Percentiles rank a stretch among this genome's conserved stretches.
These are phyloP conservation scores for Sphagnum tenellum DNA, from an alignment of 225 moss, liverwort and hornwort species.

Conservation along the genomic window DNA sequence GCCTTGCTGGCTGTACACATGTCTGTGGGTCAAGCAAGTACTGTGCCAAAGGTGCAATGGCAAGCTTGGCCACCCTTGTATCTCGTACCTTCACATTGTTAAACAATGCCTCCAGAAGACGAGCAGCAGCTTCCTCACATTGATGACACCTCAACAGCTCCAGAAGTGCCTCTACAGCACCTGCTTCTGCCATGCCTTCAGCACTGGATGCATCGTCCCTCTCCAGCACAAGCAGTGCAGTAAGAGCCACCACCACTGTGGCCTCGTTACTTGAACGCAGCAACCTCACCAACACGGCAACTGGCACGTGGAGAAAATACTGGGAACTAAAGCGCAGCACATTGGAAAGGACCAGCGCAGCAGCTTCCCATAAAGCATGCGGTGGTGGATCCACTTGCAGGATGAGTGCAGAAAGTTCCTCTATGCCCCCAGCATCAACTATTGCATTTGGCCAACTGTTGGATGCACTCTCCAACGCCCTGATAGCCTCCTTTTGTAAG, in stretches of 20 bases:
- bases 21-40: conserved; percentile 94
- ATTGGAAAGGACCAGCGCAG: conserved; percentile 82
- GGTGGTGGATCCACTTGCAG: conserved; percentile 86
- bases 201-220: conserved; percentile 91
- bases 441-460: conserved; percentile 99
- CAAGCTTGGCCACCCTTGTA: conserved; percentile 74
- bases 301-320: conserved; percentile 78
- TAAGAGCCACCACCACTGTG: conserved; percentile 81
- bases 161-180: conserved; percentile 84
- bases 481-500: conserved; percentile 88
- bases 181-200: conserved; percentile 83
- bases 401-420: conserved; percentile 82
- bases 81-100: conserved; percentile 93
- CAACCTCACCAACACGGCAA: conserved; percentile 76
- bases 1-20: conserved; percentile 72
- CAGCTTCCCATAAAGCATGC: conserved; percentile 94
- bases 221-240: conserved; percentile 84
- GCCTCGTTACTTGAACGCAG: conserved; percentile 84
- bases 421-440: conserved; percentile 89
- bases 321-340: conserved; percentile 92
- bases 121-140: conserved; percentile 90
- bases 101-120: conserved; percentile 81
- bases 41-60: conserved; percentile 83
- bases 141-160: conserved; percentile 94
- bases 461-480: conserved; percentile 89